These are phyloP conservation scores for Corrigiola litoralis DNA, from an alignment of 179 eudicot species.

Conservation along the genomic window DNA sequence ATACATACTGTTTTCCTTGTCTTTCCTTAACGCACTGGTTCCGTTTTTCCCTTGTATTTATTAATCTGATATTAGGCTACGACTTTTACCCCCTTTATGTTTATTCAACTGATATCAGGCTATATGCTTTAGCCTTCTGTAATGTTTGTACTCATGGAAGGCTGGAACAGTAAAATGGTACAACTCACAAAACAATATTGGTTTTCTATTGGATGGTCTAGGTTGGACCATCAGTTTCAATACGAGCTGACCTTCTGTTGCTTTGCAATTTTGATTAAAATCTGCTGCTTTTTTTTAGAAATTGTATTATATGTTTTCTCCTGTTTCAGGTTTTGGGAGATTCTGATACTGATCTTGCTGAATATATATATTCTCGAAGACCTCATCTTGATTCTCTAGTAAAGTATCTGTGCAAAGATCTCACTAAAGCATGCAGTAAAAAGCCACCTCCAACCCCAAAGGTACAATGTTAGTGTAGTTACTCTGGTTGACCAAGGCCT, in stretches of 20 bases:
- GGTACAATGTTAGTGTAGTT: constrained; percentile 30
- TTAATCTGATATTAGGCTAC: not conserved
- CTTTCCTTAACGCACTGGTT: not conserved
- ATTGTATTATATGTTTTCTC: not conserved
- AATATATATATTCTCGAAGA: constrained; percentile 64
- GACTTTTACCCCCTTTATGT: too few relatives aligned
- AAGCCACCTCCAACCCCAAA: constrained; percentile 91
- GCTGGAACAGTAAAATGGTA: not conserved
- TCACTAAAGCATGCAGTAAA: constrained; percentile 60
- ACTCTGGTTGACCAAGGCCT: not conserved
- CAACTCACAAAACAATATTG: not conserved
- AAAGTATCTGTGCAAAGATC: constrained; percentile 70
- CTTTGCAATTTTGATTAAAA: not conserved
- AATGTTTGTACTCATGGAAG: not conserved
- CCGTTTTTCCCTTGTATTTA: too few relatives aligned
- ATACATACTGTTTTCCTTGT: not conserved
- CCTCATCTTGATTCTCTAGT: constrained; percentile 57
- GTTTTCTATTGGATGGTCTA: not conserved
- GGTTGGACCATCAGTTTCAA: not conserved
- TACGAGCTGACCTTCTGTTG: not conserved
- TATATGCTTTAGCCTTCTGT: not conserved
- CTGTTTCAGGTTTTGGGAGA: constrained; percentile 84
- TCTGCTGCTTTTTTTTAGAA: not conserved
- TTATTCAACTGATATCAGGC: not conserved
- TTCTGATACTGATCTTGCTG: constrained; percentile 93